phyloP scores from a whole-genome alignment of 2,329 filamentous ascomycete species.

The Furcasterigmium sp. region DNA sequence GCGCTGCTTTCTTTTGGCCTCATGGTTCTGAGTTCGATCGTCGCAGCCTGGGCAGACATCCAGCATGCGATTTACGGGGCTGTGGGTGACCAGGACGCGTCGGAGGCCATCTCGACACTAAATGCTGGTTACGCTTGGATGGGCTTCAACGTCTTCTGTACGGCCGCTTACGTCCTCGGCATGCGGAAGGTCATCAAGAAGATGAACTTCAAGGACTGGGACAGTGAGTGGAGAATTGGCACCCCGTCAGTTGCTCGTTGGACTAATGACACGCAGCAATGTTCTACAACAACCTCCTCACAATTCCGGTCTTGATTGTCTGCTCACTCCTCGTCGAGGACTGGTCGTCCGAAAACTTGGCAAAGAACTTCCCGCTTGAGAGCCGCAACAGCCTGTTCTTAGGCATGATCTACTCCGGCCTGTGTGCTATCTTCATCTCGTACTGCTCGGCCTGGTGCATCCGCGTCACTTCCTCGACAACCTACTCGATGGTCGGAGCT shows the following conservation, averaged over 20 bases:
- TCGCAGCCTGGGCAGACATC: constrained; percentile 97
- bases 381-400: constrained; percentile 73
- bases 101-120: constrained; percentile 76
- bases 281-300: constrained; percentile 99
- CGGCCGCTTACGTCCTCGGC: constrained; percentile 78
- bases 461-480: constrained; percentile 92
- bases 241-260: no score
- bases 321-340: constrained; percentile 82
- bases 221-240: constrained; percentile 64
- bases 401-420: constrained; percentile 90
- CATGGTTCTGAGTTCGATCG: constrained; percentile 91
- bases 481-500: constrained; percentile 97
- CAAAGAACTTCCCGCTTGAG: constrained; percentile 81
- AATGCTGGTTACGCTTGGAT: constrained; percentile 98
- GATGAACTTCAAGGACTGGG: constrained; percentile 99
- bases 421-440: constrained; percentile 96
- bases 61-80: constrained; percentile 64
- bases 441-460: constrained; percentile 99
- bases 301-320: constrained; percentile 83
- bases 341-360: constrained; percentile 82
- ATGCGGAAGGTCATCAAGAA: constrained; percentile 99
- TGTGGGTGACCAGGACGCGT: constrained; percentile 43
- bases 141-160: constrained; percentile 93
- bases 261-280: constrained; percentile 64
- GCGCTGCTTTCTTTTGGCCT: constrained; percentile 90